phyloP scores from a whole-genome alignment of 1,139 yeast genomes.

The Pneumocystis wakefieldiae region DNA sequence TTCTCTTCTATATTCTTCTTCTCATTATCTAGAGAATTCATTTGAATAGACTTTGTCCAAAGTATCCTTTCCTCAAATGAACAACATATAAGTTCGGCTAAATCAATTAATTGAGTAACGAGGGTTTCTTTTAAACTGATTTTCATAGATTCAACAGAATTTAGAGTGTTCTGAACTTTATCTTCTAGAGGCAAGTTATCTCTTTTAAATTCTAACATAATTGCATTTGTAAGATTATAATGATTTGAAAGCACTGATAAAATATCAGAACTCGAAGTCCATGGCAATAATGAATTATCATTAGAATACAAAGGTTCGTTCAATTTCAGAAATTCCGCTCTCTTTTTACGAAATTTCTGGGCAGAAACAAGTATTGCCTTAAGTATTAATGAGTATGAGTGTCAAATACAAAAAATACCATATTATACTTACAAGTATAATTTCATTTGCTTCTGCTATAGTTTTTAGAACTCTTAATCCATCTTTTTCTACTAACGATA shows the following conservation, averaged over 20 bases:
- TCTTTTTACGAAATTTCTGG: slow-evolving; percentile 16
- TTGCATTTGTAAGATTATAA: slow-evolving; percentile 16
- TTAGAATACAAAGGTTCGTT: background rate
- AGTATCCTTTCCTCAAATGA: slow-evolving; percentile 11
- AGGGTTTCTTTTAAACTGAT: background rate
- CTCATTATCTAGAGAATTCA: background rate
- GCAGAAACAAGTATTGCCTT: slow-evolving; percentile 18
- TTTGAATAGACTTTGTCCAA: background rate
- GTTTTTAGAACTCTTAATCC: slow-evolving; percentile 5
- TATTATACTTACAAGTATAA: slow-evolving; percentile 14
- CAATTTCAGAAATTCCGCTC: background rate
- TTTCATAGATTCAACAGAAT: slow-evolving; percentile 2
- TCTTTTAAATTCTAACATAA: slow-evolving; percentile 15
- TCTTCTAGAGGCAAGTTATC: slow-evolving; percentile 13
- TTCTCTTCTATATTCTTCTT: background rate
- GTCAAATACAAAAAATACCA: background rate
- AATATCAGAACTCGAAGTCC: slow-evolving; percentile 23
- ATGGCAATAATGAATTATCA: slow-evolving; percentile 15
- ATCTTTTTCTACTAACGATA: slow-evolving; percentile 7
- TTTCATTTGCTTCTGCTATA: slow-evolving; percentile 20
- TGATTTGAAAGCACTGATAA: slow-evolving; percentile 19
- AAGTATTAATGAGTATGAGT: background rate
- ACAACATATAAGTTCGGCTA: slow-evolving; percentile 3
- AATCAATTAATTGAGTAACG: slow-evolving; percentile 1
- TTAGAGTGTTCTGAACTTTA: slow-evolving; percentile 5